Conservation (phyloP, 106 monocot species). For the Cymbidium sinense region DNA sequence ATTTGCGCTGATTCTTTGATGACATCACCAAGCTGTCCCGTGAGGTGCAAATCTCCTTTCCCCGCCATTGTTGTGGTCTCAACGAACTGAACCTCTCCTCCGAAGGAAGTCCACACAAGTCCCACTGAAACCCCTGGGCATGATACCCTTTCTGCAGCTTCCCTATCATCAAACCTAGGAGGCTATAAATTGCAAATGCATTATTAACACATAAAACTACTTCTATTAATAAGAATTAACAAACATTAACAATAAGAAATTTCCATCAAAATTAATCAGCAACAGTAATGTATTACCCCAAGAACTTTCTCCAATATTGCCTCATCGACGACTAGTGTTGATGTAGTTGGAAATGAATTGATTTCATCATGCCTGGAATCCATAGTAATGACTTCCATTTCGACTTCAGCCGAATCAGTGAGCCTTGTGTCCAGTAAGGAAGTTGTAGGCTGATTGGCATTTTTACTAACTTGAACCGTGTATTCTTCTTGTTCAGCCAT, state of each 20-base stretch:
- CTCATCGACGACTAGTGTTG: slow-evolving; percentile 69
- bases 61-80: slow-evolving; percentile 91
- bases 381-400: slow-evolving; percentile 97
- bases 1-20: slow-evolving; percentile 99
- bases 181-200: slow-evolving; percentile 41
- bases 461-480: slow-evolving; percentile 49
- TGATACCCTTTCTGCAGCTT: slow-evolving; percentile 75
- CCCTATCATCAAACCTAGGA: slow-evolving; percentile 81
- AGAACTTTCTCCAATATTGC: slow-evolving; percentile 92
- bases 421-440: slow-evolving; percentile 67
- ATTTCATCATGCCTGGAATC: slow-evolving; percentile 57
- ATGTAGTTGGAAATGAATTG: slow-evolving; percentile 36
- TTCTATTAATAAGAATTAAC: neutral
- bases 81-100: slow-evolving; percentile 97
- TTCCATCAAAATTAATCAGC: neutral
- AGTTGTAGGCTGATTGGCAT: slow-evolving; percentile 50
- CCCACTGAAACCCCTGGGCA: slow-evolving; percentile 81
- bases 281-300: slow-evolving; percentile 50
- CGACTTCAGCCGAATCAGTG: slow-evolving; percentile 77
- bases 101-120: slow-evolving; percentile 95
- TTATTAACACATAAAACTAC: neutral
- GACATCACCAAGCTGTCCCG: slow-evolving; percentile 99
- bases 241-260: neutral
- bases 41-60: slow-evolving; percentile 87
- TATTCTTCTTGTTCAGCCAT: slow-evolving; percentile 71